These are phyloP conservation scores for Suillus spraguei DNA, from an alignment of 768 basidiomycete species.

Conservation along the genomic window DNA sequence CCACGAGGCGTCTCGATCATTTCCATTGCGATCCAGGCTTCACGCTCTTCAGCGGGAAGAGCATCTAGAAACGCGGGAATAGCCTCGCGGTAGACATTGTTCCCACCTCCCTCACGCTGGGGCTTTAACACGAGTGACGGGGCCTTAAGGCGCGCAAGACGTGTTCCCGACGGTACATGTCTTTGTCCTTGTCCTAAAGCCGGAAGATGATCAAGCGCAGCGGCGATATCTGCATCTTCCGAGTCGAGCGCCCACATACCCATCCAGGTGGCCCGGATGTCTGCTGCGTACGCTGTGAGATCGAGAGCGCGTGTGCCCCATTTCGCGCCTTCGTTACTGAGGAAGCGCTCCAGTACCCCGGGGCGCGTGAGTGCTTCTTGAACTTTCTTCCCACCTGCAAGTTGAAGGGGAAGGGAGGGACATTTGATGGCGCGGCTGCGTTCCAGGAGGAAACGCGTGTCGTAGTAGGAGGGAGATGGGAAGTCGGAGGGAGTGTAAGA, in stretches of 20 bases:
- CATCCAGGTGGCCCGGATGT: slow-evolving; percentile 80
- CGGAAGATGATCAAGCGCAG: slow-evolving; percentile 9
- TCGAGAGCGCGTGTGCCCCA: slow-evolving; percentile 37
- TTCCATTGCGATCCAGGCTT: slow-evolving; percentile 96
- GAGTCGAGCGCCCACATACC: slow-evolving; percentile 79
- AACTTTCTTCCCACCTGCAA: slow-evolving; percentile 96
- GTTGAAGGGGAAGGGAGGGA: slow-evolving; percentile 85
- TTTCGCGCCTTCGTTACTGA: slow-evolving; percentile 43
- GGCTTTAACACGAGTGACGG: slow-evolving; percentile 86
- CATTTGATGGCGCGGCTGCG: slow-evolving; percentile 89
- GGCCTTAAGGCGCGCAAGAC: slow-evolving; percentile 34
- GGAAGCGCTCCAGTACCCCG: slow-evolving; percentile 74
- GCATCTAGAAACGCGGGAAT: slow-evolving; percentile 77
- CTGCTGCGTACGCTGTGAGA: slow-evolving; percentile 33
- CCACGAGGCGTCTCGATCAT: slow-evolving; percentile 79
- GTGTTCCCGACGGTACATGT: slow-evolving; percentile 24
- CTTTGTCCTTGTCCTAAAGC: background rate
- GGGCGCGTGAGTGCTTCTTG: slow-evolving; percentile 84
- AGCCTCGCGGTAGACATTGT: slow-evolving; percentile 87
- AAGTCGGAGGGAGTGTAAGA: slow-evolving; percentile 88
- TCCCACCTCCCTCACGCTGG: slow-evolving; percentile 97
- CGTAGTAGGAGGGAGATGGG: slow-evolving; percentile 63
- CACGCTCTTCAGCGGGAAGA: slow-evolving; percentile 60
- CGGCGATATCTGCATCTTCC: slow-evolving; percentile 25
- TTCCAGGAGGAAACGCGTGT: slow-evolving; percentile 78